Evolutionary conservation across 345 rosid species (phyloP), one percentile per base, ranked within the genome.

Genomic region (Sonneratia caseolaris): DNA sequence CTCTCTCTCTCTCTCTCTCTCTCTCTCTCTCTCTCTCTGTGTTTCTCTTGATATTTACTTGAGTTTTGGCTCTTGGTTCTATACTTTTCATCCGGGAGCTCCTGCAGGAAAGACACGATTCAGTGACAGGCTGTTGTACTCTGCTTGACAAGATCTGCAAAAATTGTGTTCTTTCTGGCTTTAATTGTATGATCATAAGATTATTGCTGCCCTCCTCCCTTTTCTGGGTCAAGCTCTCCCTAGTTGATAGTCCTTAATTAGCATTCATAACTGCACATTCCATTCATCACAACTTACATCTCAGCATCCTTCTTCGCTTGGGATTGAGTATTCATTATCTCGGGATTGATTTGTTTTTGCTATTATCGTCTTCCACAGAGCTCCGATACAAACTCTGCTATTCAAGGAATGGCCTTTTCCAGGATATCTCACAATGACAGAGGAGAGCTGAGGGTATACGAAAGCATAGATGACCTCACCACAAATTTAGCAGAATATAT

Each of bases 401-500:
- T 66, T 9, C 69, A 7, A 79, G 69, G 32, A 5, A 93, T 93
- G 97, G 88, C 92, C 73, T 75, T 81, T 74, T 77, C 90, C 76
- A 84, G 85, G 82, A 79, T 79, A 82, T 76, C 79, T 82, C 76
- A 70, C 65, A 81, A 77, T 71, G 91, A 80, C 48, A 87, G 90
- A 77, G 92, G 94, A 78, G 87, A 87, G 74, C 75, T 89, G 76
- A 87, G 91, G 86, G 79, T 93, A 79, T 89, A 84, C 76, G 98
- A 93, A 77, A 80, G 76, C 83, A 72, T 75, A 68, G 90, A 87
- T 66, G 96, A 93, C 74, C 86, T 93, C 68, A 77, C 83, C 80
- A 84, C 86, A 37, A 90, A 79, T 80, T 88, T 93, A 83, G 98
- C 89, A 13, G 96, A 89, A 76, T 87, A 86, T 76, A 80, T 91